These are phyloP conservation scores for Ocimum tenuiflorum DNA, from an alignment of 257 asterid species.

Conservation along the genomic window DNA sequence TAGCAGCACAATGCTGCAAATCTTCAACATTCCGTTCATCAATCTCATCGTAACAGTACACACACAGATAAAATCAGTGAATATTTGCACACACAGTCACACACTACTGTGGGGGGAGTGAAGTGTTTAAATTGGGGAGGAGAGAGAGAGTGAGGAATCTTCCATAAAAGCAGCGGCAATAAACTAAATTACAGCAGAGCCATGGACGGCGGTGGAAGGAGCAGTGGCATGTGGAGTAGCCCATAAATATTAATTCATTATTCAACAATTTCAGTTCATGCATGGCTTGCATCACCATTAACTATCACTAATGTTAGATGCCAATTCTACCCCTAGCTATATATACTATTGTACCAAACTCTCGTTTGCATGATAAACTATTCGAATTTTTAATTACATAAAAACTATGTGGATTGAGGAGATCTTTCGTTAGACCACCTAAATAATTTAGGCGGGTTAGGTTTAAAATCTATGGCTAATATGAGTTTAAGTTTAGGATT, in stretches of 20 bases:
- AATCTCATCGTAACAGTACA: not conserved
- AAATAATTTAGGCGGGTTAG: no score
- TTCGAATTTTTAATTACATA: no score
- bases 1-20: slow-evolving; percentile 21
- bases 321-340: no score
- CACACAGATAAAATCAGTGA: no score
- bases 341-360: no score
- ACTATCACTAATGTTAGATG: not conserved
- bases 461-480: no score
- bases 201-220: slow-evolving; percentile 20
- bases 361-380: no score
- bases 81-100: no score
- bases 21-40: not conserved
- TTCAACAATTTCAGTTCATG: not conserved
- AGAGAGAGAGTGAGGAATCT: not conserved
- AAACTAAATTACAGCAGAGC: slow-evolving; percentile 11
- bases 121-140: slow-evolving; percentile 8
- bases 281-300: not conserved
- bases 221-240: slow-evolving; percentile 24
- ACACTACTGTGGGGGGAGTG: not conserved
- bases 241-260: not conserved
- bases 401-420: no score
- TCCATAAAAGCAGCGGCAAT: no score
- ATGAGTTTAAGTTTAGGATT: no score
- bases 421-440: no score